A percentile compares a stretch with the other conserved stretches of the same genome.
Evolutionary conservation across 768 basidiomycete genomes (phyloP).

Genomic region (Crassisporium funariophilum): DNA sequence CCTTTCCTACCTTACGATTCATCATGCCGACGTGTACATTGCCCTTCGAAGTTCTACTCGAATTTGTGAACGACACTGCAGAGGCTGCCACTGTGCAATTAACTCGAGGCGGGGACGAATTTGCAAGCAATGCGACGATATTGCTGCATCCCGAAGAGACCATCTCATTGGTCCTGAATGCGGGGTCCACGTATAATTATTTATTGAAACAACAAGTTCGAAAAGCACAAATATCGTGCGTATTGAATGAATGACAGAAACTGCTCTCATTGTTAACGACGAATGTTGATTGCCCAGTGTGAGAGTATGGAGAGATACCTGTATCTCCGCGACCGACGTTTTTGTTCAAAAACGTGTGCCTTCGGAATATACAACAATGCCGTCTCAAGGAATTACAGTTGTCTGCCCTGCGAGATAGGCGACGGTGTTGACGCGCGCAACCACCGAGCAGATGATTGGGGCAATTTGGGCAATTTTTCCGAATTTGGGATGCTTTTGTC

Average conservation of each 20-base stretch:
- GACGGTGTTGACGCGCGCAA: background rate
- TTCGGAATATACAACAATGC: slow-evolving; percentile 1
- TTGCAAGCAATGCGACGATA: slow-evolving; percentile 31
- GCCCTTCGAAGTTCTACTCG: slow-evolving; percentile 55
- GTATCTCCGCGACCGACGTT: slow-evolving; percentile 33
- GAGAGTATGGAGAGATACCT: slow-evolving; percentile 46
- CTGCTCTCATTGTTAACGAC: background rate
- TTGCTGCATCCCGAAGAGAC: slow-evolving; percentile 42
- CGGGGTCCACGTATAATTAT: slow-evolving; percentile 52
- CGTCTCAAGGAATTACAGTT: slow-evolving; percentile 12
- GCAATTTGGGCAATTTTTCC: no score
- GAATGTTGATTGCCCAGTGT: slow-evolving; percentile 31
- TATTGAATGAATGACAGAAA: slow-evolving; percentile 9
- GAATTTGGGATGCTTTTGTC: no score
- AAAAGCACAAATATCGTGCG: slow-evolving; percentile 49
- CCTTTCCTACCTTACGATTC: background rate
- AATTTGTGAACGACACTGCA: slow-evolving; percentile 50
- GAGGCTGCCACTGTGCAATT: slow-evolving; percentile 42
- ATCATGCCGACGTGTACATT: slow-evolving; percentile 50
- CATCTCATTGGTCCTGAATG: slow-evolving; percentile 49
- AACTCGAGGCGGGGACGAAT: slow-evolving; percentile 29
- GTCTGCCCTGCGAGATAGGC: slow-evolving; percentile 3
- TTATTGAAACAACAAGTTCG: slow-evolving; percentile 39
- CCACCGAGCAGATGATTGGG: background rate
- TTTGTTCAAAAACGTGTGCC: slow-evolving; percentile 18